Percentiles rank a stretch among this genome's conserved stretches.
These are phyloP conservation scores for Lactarius sanguifluus DNA, from an alignment of 768 basidiomycete genomes.

Conservation along the genomic window DNA sequence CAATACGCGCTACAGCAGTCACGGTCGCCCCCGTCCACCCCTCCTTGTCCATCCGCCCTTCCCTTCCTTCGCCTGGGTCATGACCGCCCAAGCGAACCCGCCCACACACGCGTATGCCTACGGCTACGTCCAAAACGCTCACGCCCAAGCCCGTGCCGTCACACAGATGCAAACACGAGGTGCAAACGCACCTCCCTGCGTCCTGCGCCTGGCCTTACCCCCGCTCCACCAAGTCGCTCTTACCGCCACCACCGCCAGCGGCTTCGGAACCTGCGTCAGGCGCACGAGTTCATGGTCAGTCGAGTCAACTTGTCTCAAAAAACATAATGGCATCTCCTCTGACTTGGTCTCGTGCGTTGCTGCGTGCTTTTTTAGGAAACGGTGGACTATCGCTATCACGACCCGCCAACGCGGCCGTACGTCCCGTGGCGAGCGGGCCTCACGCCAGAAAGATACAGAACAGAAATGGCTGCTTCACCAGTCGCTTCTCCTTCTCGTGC, in stretches of 20 bases:
- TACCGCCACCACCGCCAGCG: not conserved
- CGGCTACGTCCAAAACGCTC: slow-evolving; percentile 21
- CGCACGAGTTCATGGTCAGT: slow-evolving; percentile 17
- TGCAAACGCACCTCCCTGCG: not conserved
- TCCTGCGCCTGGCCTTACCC: not conserved
- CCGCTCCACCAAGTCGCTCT: not conserved
- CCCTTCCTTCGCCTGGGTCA: slow-evolving; percentile 25
- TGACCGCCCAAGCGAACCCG: slow-evolving; percentile 20
- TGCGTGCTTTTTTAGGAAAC: slow-evolving; percentile 3
- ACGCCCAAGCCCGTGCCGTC: not conserved
- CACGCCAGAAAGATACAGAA: not conserved
- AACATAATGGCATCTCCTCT: not conserved
- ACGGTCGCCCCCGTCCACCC: not conserved
- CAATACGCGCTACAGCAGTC: not conserved
- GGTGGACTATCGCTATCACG: slow-evolving; percentile 21
- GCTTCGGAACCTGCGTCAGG: not conserved
- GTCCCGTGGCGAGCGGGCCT: slow-evolving; percentile 10
- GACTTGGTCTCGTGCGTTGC: not conserved
- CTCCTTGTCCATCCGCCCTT: slow-evolving; percentile 16
- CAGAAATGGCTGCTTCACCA: not conserved
- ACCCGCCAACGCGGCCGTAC: slow-evolving; percentile 5
- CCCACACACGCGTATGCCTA: slow-evolving; percentile 4
- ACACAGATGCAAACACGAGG: not conserved
- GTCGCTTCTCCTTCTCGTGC: not conserved
- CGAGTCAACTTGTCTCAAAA: not conserved